Evolutionary conservation across 2,329 filamentous ascomycete species (phyloP).

Genomic region (Myrmaecium sp.): DNA sequence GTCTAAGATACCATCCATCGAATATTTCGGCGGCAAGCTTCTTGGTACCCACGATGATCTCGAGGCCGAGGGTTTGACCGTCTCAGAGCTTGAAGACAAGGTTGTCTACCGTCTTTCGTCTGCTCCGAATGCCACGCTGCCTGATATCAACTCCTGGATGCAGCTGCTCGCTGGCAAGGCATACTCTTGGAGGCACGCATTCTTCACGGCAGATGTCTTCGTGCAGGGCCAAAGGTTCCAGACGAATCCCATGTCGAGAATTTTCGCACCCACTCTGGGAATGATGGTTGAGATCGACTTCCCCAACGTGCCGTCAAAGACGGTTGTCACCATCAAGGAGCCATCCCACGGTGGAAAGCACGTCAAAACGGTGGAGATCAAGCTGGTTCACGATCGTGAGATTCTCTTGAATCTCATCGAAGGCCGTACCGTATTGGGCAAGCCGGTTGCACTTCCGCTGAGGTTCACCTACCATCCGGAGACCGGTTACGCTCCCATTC

Average conservation of each 20-base stretch:
- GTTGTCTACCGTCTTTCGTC: constrained; percentile 70
- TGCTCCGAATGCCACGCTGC: constrained; percentile 55
- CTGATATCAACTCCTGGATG: constrained; percentile 70
- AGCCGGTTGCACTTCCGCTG: constrained; percentile 67
- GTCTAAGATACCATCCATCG: constrained; percentile 61
- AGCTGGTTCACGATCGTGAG: constrained; percentile 55
- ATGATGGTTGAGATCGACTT: constrained; percentile 77
- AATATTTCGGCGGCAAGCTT: constrained; percentile 90
- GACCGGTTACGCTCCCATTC: constrained; percentile 91
- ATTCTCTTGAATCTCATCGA: constrained; percentile 86
- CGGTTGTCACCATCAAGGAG: constrained; percentile 73
- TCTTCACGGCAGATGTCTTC: constrained; percentile 85
- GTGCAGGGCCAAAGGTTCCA: constrained; percentile 95
- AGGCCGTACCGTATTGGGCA: constrained; percentile 71
- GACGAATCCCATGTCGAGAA: constrained; percentile 84
- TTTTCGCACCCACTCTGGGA: constrained; percentile 72
- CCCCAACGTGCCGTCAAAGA: constrained; percentile 69
- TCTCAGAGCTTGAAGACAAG: constrained; percentile 65
- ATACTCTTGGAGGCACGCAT: constrained; percentile 85
- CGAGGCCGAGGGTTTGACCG: constrained; percentile 72
- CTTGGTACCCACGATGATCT: constrained; percentile 50
- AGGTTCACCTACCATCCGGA: constrained; percentile 90
- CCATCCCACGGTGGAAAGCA: constrained; percentile 74
- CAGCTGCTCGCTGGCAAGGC: constrained; percentile 69
- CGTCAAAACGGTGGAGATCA: constrained; percentile 75